Evolutionary conservation across 129 eudicot species (phyloP).

Genomic region (Rutidosis leptorrhynchoides): DNA sequence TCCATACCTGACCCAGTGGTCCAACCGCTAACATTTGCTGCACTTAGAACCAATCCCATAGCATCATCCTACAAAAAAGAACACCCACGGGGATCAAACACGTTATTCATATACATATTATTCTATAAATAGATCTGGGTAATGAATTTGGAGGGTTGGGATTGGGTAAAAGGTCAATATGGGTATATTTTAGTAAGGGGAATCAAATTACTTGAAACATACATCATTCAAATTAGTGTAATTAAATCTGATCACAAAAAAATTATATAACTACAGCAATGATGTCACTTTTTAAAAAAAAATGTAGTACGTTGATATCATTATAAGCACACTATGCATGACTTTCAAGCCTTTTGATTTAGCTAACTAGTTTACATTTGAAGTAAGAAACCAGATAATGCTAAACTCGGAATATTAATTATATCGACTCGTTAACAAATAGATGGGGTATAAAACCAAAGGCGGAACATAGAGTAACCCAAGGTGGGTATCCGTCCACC

Average conservation of each 20-base stretch:
- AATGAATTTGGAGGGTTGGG: slow-evolving; percentile 1
- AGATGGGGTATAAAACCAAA: no score
- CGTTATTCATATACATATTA: not conserved
- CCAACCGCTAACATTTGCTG: slow-evolving; percentile 25
- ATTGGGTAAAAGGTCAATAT: not conserved
- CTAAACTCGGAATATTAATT: not conserved
- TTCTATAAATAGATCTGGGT: not conserved
- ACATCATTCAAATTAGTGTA: not conserved
- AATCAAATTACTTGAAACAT: not conserved
- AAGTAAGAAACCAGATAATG: not conserved
- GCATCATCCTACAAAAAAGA: slow-evolving; percentile 23
- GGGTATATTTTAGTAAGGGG: not conserved
- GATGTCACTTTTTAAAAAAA: not conserved
- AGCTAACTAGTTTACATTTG: not conserved
- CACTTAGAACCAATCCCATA: slow-evolving; percentile 23
- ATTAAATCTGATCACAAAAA: not conserved
- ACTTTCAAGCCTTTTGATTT: not conserved
- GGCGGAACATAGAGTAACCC: no score
- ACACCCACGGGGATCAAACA: slow-evolving; percentile 5
- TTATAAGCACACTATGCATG: not conserved
- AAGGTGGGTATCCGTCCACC: no score
- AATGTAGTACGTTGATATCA: not conserved
- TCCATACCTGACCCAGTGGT: slow-evolving; percentile 22
- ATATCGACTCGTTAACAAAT: not conserved
- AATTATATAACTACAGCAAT: not conserved